These are phyloP conservation scores for Tephrocybe sp. DNA, from an alignment of 768 basidiomycete genomes.

Conservation along the genomic window DNA sequence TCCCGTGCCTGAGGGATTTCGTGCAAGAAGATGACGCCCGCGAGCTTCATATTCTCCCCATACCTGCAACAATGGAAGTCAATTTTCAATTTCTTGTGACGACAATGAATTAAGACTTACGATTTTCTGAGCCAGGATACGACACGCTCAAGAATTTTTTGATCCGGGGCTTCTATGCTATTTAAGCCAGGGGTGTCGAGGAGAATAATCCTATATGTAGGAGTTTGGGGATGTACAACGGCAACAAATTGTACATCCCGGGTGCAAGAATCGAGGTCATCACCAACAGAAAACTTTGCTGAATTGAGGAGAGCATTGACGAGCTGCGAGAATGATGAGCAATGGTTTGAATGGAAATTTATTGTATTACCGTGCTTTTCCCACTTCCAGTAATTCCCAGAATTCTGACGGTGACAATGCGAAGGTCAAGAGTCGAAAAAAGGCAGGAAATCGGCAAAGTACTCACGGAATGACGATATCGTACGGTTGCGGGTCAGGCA, in stretches of 20 bases:
- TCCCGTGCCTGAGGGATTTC: conserved; percentile 16
- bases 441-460: neutral
- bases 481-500: conserved; percentile 11
- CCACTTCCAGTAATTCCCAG: conserved; percentile 17
- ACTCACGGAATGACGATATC: conserved; percentile 19
- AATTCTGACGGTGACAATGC: neutral
- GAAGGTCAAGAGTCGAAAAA: neutral
- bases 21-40: conserved; percentile 14
- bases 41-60: conserved; percentile 14
- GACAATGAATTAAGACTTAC: neutral
- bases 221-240: conserved; percentile 10
- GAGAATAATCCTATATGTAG: conserved; percentile 10
- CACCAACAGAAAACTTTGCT: conserved; percentile 6
- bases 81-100: neutral
- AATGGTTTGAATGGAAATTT: too few species aligned
- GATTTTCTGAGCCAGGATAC: conserved; percentile 12
- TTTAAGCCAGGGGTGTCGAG: conserved; percentile 16
- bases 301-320: conserved; percentile 11
- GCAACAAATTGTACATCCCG: conserved; percentile 5
- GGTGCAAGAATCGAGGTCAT: conserved; percentile 16
- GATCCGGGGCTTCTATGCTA: conserved; percentile 11
- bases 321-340: conserved; percentile 2
- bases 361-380: conserved; percentile 15
- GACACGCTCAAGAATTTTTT: conserved; percentile 9
- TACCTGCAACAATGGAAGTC: conserved; percentile 4